A percentile compares a stretch with the other conserved stretches of the same genome.
Evolutionary conservation across 2,329 filamentous ascomycete species (phyloP).

Genomic region (Cercospora berteroae): DNA sequence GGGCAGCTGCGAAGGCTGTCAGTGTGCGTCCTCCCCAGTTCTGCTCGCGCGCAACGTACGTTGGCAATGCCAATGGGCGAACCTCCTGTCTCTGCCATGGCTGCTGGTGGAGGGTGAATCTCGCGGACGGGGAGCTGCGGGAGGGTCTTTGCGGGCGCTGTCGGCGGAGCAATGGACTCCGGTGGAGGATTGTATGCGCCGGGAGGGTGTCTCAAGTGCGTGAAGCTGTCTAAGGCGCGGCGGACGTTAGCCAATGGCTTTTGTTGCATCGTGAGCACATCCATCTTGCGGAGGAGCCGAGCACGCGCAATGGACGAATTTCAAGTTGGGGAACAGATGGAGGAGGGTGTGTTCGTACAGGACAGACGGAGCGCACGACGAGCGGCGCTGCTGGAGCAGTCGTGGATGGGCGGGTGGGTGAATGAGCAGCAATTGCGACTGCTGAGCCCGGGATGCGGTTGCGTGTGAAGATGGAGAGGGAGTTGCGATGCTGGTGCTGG

Average conservation of each 20-base stretch:
- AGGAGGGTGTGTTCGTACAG: neutral
- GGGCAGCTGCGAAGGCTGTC: constrained; percentile 54
- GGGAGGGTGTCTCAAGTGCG: constrained; percentile 12
- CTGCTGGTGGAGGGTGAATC: constrained; percentile 25
- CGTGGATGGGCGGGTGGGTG: neutral
- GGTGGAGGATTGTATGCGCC: constrained; percentile 15
- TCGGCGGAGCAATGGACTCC: constrained; percentile 3
- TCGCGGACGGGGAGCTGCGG: constrained; percentile 10
- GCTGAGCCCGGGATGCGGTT: neutral
- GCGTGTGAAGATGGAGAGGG: neutral
- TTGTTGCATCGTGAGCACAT: constrained; percentile 1
- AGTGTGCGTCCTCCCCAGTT: constrained; percentile 31
- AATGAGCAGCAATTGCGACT: constrained; percentile 14
- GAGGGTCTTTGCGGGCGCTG: constrained; percentile 9
- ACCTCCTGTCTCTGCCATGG: constrained; percentile 60
- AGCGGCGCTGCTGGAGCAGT: constrained; percentile 3
- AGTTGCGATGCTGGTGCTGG: neutral
- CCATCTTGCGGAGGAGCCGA: constrained; percentile 2
- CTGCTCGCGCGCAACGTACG: constrained; percentile 48
- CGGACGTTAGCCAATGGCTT: constrained; percentile 12
- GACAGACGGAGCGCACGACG: neutral
- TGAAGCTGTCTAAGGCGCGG: constrained; percentile 11
- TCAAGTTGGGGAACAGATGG: neutral
- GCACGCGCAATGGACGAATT: constrained; percentile 8
- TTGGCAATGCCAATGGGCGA: constrained; percentile 73